A percentile compares a stretch with the other conserved stretches of the same genome.
Evolutionary conservation across 1,284 basidiomycete genomes (phyloP).

Genomic region (Puccinia novopanici): DNA sequence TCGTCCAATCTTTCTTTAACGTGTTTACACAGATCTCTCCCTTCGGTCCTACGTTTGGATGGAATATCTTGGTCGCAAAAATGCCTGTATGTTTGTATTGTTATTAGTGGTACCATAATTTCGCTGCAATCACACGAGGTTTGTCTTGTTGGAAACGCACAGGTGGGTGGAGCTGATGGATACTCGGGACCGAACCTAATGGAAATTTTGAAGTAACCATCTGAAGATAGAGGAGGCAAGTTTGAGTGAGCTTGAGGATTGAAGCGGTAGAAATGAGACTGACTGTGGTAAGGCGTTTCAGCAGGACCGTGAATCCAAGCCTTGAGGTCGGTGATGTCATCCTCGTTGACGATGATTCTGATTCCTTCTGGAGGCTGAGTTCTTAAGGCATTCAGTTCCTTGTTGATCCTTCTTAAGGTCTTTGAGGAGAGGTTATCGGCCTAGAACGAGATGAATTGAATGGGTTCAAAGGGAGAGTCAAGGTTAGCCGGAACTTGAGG

Average conservation of each 20-base stretch:
- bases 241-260: conserved; percentile 16
- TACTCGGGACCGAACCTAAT: conserved; percentile 84
- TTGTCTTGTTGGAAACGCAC: conserved; percentile 63
- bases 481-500: too few species aligned
- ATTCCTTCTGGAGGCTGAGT: conserved; percentile 83
- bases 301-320: conserved; percentile 60
- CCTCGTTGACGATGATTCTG: conserved; percentile 76
- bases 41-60: conserved; percentile 83
- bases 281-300: conserved; percentile 54
- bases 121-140: conserved; percentile 9
- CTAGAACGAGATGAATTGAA: conserved; percentile 7
- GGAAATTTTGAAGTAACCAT: conserved; percentile 82
- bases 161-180: conserved; percentile 85
- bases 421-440: conserved; percentile 32
- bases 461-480: background rate
- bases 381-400: conserved; percentile 76
- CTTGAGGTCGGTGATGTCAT: conserved; percentile 68
- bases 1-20: conserved; percentile 93
- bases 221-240: conserved; percentile 59
- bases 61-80: conserved; percentile 90
- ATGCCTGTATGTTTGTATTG: conserved; percentile 65
- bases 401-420: conserved; percentile 67
- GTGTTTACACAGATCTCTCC: conserved; percentile 98
- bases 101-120: background rate
- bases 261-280: conserved; percentile 48